These are phyloP conservation scores for Solanum pimpinellifolium DNA, from an alignment of 257 asterid species.

Conservation along the genomic window DNA sequence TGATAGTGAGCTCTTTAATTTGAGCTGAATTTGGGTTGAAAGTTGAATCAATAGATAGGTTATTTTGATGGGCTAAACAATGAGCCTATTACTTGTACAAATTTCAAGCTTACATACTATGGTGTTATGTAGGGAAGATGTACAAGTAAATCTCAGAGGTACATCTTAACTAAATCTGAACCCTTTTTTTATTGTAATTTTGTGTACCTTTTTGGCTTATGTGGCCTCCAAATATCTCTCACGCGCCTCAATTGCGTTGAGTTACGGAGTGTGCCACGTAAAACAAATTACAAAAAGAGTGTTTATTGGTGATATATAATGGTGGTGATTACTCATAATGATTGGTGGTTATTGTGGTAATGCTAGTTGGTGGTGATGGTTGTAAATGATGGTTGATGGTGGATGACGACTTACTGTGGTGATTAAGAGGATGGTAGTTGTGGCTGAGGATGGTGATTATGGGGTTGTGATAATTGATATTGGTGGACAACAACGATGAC, in stretches of 20 bases:
- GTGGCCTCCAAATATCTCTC: too few species aligned
- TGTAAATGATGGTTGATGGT: neutral
- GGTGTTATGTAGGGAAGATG: neutral
- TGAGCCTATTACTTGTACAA: neutral
- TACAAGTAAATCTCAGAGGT: too few species aligned
- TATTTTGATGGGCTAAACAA: neutral
- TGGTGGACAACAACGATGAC: neutral
- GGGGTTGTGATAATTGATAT: neutral
- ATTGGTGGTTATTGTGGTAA: neutral
- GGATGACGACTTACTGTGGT: neutral
- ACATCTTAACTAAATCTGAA: too few species aligned
- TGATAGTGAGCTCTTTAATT: neutral
- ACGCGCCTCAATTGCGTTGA: too few species aligned
- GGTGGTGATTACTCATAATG: neutral
- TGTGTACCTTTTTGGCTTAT: too few species aligned
- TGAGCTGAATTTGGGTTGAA: neutral
- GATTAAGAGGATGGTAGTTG: neutral
- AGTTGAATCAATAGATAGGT: neutral
- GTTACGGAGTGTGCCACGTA: too few species aligned
- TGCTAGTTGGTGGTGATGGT: too few species aligned
- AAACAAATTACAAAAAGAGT: too few species aligned
- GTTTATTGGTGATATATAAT: too few species aligned
- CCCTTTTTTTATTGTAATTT: too few species aligned
- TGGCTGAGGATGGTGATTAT: neutral
- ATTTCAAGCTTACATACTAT: neutral